These are phyloP conservation scores for Suillus ampliporus DNA, from an alignment of 768 basidiomycete genomes.

Conservation along the genomic window DNA sequence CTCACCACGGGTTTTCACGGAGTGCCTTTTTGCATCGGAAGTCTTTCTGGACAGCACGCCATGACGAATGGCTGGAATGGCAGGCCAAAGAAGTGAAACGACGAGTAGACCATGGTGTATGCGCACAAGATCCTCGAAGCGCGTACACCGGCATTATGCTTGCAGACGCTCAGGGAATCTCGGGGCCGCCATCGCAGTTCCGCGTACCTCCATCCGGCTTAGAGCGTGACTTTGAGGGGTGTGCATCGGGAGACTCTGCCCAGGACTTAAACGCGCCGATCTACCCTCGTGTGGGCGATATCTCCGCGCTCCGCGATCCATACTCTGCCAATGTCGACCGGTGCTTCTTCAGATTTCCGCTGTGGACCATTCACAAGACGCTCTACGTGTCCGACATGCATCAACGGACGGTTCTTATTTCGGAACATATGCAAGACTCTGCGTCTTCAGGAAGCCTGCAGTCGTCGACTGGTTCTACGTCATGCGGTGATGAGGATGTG, in stretches of 20 bases:
- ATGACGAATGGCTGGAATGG: slow-evolving; percentile 55
- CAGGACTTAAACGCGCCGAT: slow-evolving; percentile 34
- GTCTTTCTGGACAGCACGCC: slow-evolving; percentile 63
- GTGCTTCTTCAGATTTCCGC: slow-evolving; percentile 57
- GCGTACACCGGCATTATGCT: slow-evolving; percentile 35
- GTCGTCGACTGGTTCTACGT: slow-evolving; percentile 2
- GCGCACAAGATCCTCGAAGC: slow-evolving; percentile 13
- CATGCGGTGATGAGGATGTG: slow-evolving; percentile 38
- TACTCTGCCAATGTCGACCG: slow-evolving; percentile 62
- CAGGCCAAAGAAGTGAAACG: slow-evolving; percentile 20
- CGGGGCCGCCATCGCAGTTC: slow-evolving; percentile 24
- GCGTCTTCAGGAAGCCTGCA: background rate
- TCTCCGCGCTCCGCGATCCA: slow-evolving; percentile 62
- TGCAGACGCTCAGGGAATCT: background rate
- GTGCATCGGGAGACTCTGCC: slow-evolving; percentile 13
- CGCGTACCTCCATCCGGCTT: slow-evolving; percentile 33
- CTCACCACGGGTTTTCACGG: slow-evolving; percentile 67
- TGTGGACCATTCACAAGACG: slow-evolving; percentile 72
- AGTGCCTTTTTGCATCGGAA: slow-evolving; percentile 64
- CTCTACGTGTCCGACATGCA: slow-evolving; percentile 69
- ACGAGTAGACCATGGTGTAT: slow-evolving; percentile 13
- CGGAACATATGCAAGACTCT: background rate
- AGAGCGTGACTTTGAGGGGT: slow-evolving; percentile 32
- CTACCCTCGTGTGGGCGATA: slow-evolving; percentile 69
- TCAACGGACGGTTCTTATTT: slow-evolving; percentile 21